Percentiles rank a stretch among this genome's conserved stretches.
phyloP scores from a whole-genome alignment of 2,329 filamentous ascomycete genomes.

The Helicocarpus griseus region DNA sequence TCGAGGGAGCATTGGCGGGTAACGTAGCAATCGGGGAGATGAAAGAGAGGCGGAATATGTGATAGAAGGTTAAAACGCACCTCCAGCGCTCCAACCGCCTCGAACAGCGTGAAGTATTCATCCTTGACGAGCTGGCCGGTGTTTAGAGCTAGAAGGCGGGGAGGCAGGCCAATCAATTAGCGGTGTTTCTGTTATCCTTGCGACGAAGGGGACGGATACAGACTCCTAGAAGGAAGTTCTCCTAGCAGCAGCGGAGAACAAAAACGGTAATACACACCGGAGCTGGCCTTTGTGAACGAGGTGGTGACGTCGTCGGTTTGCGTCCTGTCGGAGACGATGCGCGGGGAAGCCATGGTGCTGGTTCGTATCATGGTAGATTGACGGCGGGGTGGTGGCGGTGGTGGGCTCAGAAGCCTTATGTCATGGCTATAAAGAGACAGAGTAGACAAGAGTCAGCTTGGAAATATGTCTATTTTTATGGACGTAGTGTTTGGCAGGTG shows the following conservation, averaged over 20 bases:
- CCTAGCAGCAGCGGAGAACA: neutral
- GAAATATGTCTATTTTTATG: neutral
- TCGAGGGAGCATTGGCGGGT: neutral
- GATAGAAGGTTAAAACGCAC: conserved; percentile 21
- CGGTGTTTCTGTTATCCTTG: neutral
- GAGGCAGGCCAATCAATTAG: neutral
- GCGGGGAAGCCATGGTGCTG: neutral
- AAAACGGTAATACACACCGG: conserved; percentile 30
- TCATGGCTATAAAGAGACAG: neutral
- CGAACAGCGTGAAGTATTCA: conserved; percentile 87
- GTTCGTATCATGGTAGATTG: neutral
- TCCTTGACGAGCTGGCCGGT: conserved; percentile 86
- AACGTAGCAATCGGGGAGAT: neutral
- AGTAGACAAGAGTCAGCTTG: neutral
- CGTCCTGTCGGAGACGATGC: conserved; percentile 26
- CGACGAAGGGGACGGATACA: too few relatives aligned
- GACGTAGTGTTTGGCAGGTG: neutral
- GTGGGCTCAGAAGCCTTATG: neutral
- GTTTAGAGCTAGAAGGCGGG: conserved; percentile 49
- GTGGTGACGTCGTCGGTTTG: conserved; percentile 45
- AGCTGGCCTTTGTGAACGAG: conserved; percentile 44
- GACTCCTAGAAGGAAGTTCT: neutral
- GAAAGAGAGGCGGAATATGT: neutral
- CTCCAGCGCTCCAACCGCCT: conserved; percentile 72
- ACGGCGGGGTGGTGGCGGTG: neutral